Conservation (phyloP, 768 basidiomycete genomes). For the Phaffia tasmanica region DNA sequence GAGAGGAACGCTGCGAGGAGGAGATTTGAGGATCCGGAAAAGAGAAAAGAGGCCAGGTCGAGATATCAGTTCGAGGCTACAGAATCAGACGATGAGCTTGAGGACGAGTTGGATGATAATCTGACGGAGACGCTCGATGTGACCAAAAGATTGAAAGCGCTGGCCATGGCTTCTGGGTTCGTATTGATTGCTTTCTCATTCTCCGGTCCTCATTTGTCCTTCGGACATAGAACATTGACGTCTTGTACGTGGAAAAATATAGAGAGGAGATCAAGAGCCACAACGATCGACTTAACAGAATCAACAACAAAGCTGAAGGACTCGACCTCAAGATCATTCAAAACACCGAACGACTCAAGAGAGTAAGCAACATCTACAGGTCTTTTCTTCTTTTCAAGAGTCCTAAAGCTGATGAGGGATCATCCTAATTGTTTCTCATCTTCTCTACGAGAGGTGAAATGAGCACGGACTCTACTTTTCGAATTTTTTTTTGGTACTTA, state of each 20-base stretch:
- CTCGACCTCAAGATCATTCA: constrained; percentile 64
- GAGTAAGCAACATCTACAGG: not conserved
- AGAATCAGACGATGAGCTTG: constrained; percentile 82
- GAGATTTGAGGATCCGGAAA: constrained; percentile 47
- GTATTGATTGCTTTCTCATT: not conserved
- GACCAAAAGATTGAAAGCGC: constrained; percentile 42
- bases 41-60: constrained; percentile 58
- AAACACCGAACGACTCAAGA: constrained; percentile 66
- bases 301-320: constrained; percentile 63
- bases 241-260: constrained; percentile 40
- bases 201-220: not conserved
- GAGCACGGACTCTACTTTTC: too few species aligned
- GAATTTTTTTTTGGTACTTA: too few species aligned
- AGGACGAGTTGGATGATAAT: constrained; percentile 88
- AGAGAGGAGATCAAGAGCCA: constrained; percentile 79
- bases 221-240: not conserved
- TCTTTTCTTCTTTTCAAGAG: too few species aligned
- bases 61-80: constrained; percentile 86
- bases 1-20: constrained; percentile 40
- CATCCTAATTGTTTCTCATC: too few species aligned
- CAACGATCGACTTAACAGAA: constrained; percentile 63
- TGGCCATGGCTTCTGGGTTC: constrained; percentile 31
- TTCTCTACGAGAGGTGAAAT: too few species aligned
- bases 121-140: constrained; percentile 72
- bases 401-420: too few species aligned